phyloP scores from a whole-genome alignment of 495 filamentous ascomycete genomes.

The Xylaria palmicola region DNA sequence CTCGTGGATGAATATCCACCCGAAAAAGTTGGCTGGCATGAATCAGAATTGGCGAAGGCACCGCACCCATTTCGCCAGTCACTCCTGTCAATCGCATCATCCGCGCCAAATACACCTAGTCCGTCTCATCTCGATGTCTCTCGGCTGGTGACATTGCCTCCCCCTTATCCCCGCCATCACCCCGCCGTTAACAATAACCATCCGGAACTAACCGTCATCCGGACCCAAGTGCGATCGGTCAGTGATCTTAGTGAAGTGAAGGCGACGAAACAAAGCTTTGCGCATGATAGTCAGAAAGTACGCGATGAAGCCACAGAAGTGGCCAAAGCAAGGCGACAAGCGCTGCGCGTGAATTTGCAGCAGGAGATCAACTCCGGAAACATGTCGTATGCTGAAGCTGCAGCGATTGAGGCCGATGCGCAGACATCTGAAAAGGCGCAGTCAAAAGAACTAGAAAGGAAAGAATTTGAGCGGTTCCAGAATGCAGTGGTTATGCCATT shows the following conservation, averaged over 20 bases:
- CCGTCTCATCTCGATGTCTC: constrained; percentile 75
- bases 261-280: constrained; percentile 62
- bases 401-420: constrained; percentile 65
- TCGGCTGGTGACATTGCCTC: constrained; percentile 85
- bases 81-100: constrained; percentile 34
- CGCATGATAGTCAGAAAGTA: constrained; percentile 40
- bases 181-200: constrained; percentile 96
- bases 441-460: constrained; percentile 62
- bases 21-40: constrained; percentile 82
- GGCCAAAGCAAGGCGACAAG: constrained; percentile 42
- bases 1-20: constrained; percentile 70
- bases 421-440: constrained; percentile 62
- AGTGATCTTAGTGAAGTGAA: constrained; percentile 74
- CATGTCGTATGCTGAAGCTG: constrained; percentile 78
- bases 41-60: constrained; percentile 46
- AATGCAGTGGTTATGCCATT: constrained; percentile 72
- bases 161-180: constrained; percentile 88
- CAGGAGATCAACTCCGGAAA: constrained; percentile 69
- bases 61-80: constrained; percentile 38
- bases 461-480: constrained; percentile 76
- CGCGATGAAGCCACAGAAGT: constrained; percentile 43
- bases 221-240: constrained; percentile 70
- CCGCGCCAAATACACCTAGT: constrained; percentile 43
- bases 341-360: constrained; percentile 62
- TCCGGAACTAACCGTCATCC: constrained; percentile 76